Evolutionary conservation across 192 early-diverging fungal species (phyloP).

Genomic region (Funneliformis mosseae): DNA sequence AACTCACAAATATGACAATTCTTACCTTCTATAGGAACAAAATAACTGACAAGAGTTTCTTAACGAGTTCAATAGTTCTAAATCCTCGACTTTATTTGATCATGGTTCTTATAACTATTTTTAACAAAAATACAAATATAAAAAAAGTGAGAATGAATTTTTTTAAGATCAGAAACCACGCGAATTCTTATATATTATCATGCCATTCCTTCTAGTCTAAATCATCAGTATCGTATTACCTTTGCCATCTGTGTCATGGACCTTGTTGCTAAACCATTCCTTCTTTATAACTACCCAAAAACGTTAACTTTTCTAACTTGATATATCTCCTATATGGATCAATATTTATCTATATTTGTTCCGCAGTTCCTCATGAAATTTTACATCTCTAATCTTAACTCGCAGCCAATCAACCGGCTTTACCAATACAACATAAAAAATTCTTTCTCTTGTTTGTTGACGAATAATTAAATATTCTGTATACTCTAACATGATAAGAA

Average conservation of each 20-base stretch:
- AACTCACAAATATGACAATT: slow-evolving; percentile 53
- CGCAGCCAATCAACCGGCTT: slow-evolving; percentile 92
- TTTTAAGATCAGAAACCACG: too few relatives aligned
- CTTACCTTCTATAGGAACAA: slow-evolving; percentile 72
- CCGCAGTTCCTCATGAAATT: slow-evolving; percentile 82
- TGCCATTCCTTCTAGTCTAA: slow-evolving; percentile 84
- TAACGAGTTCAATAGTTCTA: slow-evolving; percentile 97
- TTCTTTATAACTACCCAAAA: too few relatives aligned
- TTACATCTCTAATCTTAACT: slow-evolving; percentile 84
- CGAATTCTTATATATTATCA: not conserved
- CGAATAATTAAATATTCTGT: slow-evolving; percentile 95
- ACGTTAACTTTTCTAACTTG: too few relatives aligned
- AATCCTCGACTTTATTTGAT: slow-evolving; percentile 99
- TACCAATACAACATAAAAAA: slow-evolving; percentile 89
- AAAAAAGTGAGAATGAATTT: not conserved
- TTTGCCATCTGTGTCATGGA: too few relatives aligned
- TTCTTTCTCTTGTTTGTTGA: slow-evolving; percentile 85
- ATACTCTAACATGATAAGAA: slow-evolving; percentile 89
- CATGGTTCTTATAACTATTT: slow-evolving; percentile 89
- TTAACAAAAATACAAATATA: slow-evolving; percentile 19
- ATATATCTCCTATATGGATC: too few relatives aligned
- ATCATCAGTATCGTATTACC: slow-evolving; percentile 96
- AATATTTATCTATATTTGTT: too few relatives aligned
- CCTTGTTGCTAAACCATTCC: slow-evolving; percentile 76
- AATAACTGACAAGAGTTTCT: slow-evolving; percentile 96